phyloP scores from a whole-genome alignment of 805 yeast species.

The Wickerhamomyces ciferrii region DNA sequence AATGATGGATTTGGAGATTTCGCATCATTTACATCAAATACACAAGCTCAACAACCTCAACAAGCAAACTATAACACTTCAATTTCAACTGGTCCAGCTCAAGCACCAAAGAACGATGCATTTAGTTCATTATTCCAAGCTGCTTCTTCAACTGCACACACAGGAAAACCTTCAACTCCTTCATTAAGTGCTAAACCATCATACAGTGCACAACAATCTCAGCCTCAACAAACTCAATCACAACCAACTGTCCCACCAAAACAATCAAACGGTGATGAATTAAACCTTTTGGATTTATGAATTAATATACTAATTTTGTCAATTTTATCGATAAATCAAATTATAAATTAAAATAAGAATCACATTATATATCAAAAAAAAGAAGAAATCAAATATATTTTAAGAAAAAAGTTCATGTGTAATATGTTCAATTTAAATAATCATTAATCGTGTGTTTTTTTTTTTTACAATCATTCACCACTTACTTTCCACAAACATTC shows the following conservation, averaged over 20 bases:
- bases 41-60: conserved; percentile 9
- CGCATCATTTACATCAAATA: conserved; percentile 13
- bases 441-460: no score
- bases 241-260: background rate
- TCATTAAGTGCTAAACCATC: background rate
- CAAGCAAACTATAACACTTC: conserved; percentile 15
- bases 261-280: conserved; percentile 1
- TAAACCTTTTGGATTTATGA: conserved; percentile 1
- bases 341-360: no score
- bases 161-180: background rate
- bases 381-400: no score
- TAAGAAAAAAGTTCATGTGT: no score
- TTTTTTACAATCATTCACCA: no score
- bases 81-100: conserved; percentile 30
- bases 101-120: conserved; percentile 52
- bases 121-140: conserved; percentile 64
- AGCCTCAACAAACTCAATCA: background rate
- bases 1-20: conserved; percentile 20
- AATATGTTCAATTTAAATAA: no score
- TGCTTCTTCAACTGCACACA: conserved; percentile 45
- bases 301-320: no score
- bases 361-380: no score
- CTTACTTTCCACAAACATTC: no score
- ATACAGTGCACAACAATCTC: background rate
- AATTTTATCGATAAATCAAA: background rate